Conservation (phyloP, 2,329 filamentous ascomycete genomes). For the Cryphonectria japonica region DNA sequence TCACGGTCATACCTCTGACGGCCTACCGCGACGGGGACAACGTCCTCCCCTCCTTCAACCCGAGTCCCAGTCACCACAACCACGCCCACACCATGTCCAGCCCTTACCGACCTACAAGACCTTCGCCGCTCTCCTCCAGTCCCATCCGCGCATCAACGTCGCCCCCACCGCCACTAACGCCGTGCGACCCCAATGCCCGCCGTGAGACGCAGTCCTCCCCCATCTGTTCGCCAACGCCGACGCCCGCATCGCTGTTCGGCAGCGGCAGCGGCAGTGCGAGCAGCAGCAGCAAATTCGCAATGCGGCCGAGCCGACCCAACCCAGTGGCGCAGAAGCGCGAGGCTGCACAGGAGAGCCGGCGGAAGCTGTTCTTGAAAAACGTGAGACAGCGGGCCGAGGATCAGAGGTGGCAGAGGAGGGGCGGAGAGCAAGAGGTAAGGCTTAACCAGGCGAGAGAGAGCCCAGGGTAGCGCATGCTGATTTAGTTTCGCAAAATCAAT, state of each 20-base stretch:
- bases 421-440: conserved; percentile 63
- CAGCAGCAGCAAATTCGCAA: conserved; percentile 48
- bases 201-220: conserved; percentile 52
- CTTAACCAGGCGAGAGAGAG: neutral
- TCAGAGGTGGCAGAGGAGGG: conserved; percentile 60
- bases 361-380: conserved; percentile 71
- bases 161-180: conserved; percentile 45
- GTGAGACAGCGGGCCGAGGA: conserved; percentile 65
- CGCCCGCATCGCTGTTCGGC: conserved; percentile 39
- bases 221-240: conserved; percentile 36
- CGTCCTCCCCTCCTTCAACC: conserved; percentile 10
- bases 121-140: conserved; percentile 61
- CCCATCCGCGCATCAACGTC: conserved; percentile 56
- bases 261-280: conserved; percentile 19
- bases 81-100: conserved; percentile 38
- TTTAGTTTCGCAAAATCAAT: neutral
- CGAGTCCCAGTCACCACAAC: neutral
- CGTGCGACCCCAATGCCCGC: conserved; percentile 48
- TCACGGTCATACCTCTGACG: conserved; percentile 44
- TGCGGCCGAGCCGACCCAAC: conserved; percentile 63
- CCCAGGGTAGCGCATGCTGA: neutral
- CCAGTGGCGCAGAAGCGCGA: conserved; percentile 63
- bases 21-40: conserved; percentile 45
- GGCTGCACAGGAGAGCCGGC: conserved; percentile 64
- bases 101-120: conserved; percentile 49